These are phyloP conservation scores for Pseudogymnoascus sp. DNA, from an alignment of 2,329 filamentous ascomycete genomes.

Conservation along the genomic window DNA sequence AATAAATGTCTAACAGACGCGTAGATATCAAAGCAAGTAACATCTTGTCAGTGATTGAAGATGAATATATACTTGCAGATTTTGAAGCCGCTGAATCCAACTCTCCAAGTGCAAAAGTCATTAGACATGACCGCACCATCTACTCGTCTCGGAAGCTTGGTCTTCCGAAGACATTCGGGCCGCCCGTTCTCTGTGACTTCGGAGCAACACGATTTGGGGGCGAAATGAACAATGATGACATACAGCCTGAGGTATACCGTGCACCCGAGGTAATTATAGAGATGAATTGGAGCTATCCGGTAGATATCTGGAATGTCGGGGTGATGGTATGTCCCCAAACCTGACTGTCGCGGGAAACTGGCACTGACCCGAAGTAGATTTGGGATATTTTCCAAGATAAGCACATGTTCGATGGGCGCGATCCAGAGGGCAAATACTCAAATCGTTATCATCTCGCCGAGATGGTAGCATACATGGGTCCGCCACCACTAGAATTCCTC, in stretches of 20 bases:
- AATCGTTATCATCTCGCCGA: slow-evolving; percentile 33
- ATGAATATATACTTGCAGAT: slow-evolving; percentile 24
- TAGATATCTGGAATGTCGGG: slow-evolving; percentile 33
- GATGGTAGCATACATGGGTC: slow-evolving; percentile 37
- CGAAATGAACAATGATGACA: slow-evolving; percentile 15
- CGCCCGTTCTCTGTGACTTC: slow-evolving; percentile 28
- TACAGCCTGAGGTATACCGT: slow-evolving; percentile 21
- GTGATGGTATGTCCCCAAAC: slow-evolving; percentile 25
- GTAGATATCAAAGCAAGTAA: slow-evolving; percentile 29
- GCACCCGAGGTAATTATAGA: slow-evolving; percentile 21
- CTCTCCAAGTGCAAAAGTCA: slow-evolving; percentile 25
- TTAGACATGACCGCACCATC: slow-evolving; percentile 26
- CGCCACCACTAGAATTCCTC: slow-evolving; percentile 29
- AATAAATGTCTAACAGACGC: background rate
- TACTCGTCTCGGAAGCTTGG: slow-evolving; percentile 23
- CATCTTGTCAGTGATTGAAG: slow-evolving; percentile 26
- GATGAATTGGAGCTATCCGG: slow-evolving; percentile 18
- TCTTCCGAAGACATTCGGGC: slow-evolving; percentile 24
- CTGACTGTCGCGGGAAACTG: slow-evolving; percentile 21
- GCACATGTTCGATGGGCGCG: slow-evolving; percentile 12
- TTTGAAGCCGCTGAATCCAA: slow-evolving; percentile 26
- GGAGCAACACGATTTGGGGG: slow-evolving; percentile 19
- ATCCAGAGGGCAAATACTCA: slow-evolving; percentile 21
- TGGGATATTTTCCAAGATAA: slow-evolving; percentile 15
- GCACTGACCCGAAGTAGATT: slow-evolving; percentile 20